Evolutionary conservation across 495 filamentous ascomycete genomes (phyloP).

Genomic region (Rostrohypoxylon terebratum): DNA sequence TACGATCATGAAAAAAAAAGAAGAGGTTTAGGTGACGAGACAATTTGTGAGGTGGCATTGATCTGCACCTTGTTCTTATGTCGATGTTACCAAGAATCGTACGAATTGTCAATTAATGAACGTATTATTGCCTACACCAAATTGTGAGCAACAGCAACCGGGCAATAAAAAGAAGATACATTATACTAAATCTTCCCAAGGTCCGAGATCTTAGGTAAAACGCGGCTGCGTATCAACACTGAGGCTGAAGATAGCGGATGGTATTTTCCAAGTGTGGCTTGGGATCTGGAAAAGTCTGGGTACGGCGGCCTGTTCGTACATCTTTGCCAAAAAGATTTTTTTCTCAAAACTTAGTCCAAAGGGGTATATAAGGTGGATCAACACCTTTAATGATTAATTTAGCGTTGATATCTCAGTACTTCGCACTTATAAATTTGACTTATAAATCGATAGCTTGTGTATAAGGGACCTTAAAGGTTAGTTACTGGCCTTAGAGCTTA

Average conservation of each 20-base stretch:
- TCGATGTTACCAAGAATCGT: not conserved
- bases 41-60: not conserved
- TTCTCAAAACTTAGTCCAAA: too few relatives aligned
- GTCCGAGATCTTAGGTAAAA: not conserved
- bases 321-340: too few relatives aligned
- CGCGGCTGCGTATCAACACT: not conserved
- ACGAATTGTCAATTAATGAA: not conserved
- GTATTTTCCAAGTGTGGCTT: constrained; percentile 2
- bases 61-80: not conserved
- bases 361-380: too few relatives aligned
- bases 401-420: too few relatives aligned
- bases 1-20: not conserved
- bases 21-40: not conserved
- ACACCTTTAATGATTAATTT: too few relatives aligned
- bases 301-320: too few relatives aligned
- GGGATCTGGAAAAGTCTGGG: constrained; percentile 1
- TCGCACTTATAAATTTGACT: too few relatives aligned
- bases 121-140: not conserved
- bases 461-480: too few relatives aligned
- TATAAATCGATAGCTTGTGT: too few relatives aligned
- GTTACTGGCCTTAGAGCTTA: too few relatives aligned
- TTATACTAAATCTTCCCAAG: not conserved
- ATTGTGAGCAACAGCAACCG: not conserved
- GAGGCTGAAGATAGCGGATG: not conserved
- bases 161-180: not conserved